These are phyloP conservation scores for Malus domestica DNA, from an alignment of 306 rosid genomes.

Conservation along the genomic window ASM211411v1 NC_041789.1:20919001-20919500, in stretches of 20 bases:
- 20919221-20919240: neutral
- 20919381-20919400: neutral
- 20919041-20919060: constrained; percentile 28
- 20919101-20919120: constrained; percentile 26
- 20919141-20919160: constrained; percentile 33
- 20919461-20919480: constrained; percentile 15
- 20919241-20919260: neutral
- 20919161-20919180: constrained; percentile 45
- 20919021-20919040: neutral
- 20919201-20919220: neutral
- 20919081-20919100: constrained; percentile 3
- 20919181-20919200: constrained; percentile 20
- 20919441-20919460: constrained; percentile 54
- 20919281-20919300: neutral
- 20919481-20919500: constrained; percentile 39
- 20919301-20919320: neutral
- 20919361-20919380: neutral
- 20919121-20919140: neutral
- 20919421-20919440: constrained; percentile 29
- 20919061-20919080: neutral
- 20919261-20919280: neutral
- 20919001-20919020: neutral
- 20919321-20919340: neutral
- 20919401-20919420: neutral
- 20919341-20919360: neutral